Evolutionary conservation across 805 yeast species (phyloP), one percentile per base, ranked within the genome.

Genomic region (Nakazawaea molendinolei): DNA sequence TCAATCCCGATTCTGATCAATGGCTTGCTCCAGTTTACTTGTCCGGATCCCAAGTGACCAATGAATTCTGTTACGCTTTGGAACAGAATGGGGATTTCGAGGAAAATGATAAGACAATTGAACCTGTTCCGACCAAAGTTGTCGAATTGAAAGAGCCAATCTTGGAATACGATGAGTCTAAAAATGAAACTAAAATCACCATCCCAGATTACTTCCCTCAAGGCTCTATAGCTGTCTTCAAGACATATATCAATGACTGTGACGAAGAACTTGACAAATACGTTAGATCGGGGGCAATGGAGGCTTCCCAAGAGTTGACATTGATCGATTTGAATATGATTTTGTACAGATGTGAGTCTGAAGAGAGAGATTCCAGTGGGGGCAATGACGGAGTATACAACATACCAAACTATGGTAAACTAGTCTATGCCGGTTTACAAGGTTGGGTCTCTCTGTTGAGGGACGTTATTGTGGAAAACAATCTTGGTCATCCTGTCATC

Each of bases 341-440:
- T 3, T 58, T 90, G 20, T 92, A 79, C 62, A 71, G 76, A 35
- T 78, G 92, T 51, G 95, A 86, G 39, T 71, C 81, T 9, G 98
- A 90, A 58, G 98, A 90, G 56, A 64, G 86, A 16, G 96, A 89
- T 52, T 71, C 76, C 9, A 75, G 89, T 45, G 69, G 59, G 16
- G 95, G 95, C 5, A 48, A 56, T 7, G 79, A 71, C 30, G 95
- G 96, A 8, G 73, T 73, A 0, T 90, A 92, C 58, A 55, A 60
- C 33, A 67, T 90, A 31, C 97, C 97, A 1, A 65, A 69, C 21
- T 63, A 70, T 55, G 97, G 97, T 0, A 63, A 64, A 12, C 61
- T 89, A 31, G 81, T 77, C 0, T 90, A 86, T 56, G 89, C 95
- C 27, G 98, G 98, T 8, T 61, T 92, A 16, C 94, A 86, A 56